A percentile compares a stretch with the other conserved stretches of the same genome.
These are phyloP conservation scores for Quercus berberidifolia DNA, from an alignment of 306 rosid species.

Conservation along the genomic window DNA sequence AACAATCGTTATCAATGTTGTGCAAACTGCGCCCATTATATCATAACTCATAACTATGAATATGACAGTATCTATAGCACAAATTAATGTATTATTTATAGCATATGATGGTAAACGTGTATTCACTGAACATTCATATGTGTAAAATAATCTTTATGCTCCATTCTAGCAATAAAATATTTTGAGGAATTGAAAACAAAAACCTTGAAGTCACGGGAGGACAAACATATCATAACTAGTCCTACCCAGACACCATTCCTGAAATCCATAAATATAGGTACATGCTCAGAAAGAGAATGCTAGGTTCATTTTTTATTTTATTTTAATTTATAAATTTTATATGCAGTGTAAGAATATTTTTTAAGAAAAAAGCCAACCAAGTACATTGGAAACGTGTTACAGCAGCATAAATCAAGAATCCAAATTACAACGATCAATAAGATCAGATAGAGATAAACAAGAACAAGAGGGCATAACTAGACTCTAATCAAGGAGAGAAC, in stretches of 20 bases:
- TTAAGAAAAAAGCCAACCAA: too few species aligned
- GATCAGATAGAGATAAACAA: too few species aligned
- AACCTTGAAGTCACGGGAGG: not conserved
- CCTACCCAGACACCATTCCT: not conserved
- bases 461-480: too few species aligned
- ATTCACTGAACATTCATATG: not conserved
- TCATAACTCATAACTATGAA: not conserved
- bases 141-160: not conserved
- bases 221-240: not conserved
- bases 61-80: not conserved
- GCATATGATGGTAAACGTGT: not conserved
- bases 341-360: too few species aligned
- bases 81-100: not conserved
- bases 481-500: too few species aligned
- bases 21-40: not conserved
- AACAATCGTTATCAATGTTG: not conserved
- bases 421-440: too few species aligned
- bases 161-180: not conserved
- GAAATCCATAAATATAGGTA: constrained; percentile 1
- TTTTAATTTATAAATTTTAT: too few species aligned
- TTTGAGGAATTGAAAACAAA: too few species aligned
- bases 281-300: constrained; percentile 11
- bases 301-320: not conserved
- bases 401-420: too few species aligned
- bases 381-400: too few species aligned